Percentiles rank a stretch among this genome's conserved stretches.
These are phyloP conservation scores for Plenodomus biglobosus DNA, from an alignment of 2,329 filamentous ascomycete species.

Conservation along the genomic window DNA sequence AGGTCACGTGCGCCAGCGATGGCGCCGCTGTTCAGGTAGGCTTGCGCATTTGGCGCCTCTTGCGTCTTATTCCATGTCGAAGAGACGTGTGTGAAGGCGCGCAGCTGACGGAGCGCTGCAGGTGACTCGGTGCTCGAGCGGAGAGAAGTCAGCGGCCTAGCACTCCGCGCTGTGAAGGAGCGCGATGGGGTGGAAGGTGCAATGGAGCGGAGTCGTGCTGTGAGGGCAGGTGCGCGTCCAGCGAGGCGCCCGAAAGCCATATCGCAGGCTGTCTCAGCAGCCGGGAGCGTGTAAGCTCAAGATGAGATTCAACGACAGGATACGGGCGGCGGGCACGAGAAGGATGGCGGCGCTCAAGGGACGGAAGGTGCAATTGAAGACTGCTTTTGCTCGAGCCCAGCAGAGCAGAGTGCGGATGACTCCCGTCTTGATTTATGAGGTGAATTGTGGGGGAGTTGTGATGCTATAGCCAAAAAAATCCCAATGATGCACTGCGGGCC, in stretches of 20 bases:
- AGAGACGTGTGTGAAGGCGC: constrained; percentile 43
- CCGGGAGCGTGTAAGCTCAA: constrained; percentile 38
- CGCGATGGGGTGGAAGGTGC: constrained; percentile 34
- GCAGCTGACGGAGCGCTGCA: constrained; percentile 38
- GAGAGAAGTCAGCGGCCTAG: constrained; percentile 36
- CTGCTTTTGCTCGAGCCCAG: constrained; percentile 34
- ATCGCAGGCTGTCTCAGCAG: constrained; percentile 34
- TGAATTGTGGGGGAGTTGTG: constrained; percentile 36
- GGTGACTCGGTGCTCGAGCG: constrained; percentile 36
- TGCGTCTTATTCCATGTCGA: constrained; percentile 53
- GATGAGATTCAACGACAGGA: constrained; percentile 14
- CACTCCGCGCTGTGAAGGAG: constrained; percentile 37
- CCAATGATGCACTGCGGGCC: constrained; percentile 27
- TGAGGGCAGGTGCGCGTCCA: constrained; percentile 43
- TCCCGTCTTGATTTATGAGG: constrained; percentile 31
- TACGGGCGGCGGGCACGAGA: constrained; percentile 21
- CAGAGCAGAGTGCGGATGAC: constrained; percentile 30
- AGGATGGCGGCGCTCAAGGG: constrained; percentile 20
- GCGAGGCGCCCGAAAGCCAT: constrained; percentile 48
- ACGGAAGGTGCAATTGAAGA: constrained; percentile 32
- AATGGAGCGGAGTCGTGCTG: constrained; percentile 37
- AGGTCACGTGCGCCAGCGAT: constrained; percentile 74
- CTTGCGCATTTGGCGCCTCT: constrained; percentile 76
- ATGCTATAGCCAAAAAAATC: constrained; percentile 38
- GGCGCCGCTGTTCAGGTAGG: constrained; percentile 85